Conservation (phyloP, 192 early-diverging fungal species). For the Coemansia sp. region DNA sequence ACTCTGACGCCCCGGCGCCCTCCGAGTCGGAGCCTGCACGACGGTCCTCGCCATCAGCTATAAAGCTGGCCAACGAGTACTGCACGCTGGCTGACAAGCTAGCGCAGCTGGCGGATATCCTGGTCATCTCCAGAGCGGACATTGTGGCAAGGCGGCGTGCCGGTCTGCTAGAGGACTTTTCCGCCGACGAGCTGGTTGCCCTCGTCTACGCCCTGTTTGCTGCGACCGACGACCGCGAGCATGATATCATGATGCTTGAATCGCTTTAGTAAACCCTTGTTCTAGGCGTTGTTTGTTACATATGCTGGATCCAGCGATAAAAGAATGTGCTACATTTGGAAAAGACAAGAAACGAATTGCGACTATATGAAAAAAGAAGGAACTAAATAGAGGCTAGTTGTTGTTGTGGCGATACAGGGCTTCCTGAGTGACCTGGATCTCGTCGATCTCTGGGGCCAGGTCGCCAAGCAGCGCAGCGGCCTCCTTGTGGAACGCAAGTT, state of each 20-base stretch:
- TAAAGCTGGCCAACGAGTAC: conserved; percentile 20
- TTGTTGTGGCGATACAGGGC: conserved; percentile 71
- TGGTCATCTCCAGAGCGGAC: conserved; percentile 42
- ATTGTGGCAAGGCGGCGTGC: conserved; percentile 47
- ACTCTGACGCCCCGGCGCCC: not conserved
- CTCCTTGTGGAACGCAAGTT: conserved; percentile 85
- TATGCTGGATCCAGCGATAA: not conserved
- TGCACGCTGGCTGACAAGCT: conserved; percentile 19
- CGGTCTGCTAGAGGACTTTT: conserved; percentile 30
- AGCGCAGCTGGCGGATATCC: conserved; percentile 41
- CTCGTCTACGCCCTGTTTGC: conserved; percentile 41
- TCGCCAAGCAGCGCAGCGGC: conserved; percentile 69
- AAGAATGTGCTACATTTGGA: no score
- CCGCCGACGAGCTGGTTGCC: conserved; percentile 24
- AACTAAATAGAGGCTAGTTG: conserved; percentile 17
- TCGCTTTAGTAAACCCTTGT: conserved; percentile 2
- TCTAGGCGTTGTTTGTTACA: not conserved
- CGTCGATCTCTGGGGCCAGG: conserved; percentile 90
- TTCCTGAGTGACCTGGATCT: conserved; percentile 93
- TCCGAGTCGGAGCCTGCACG: not conserved
- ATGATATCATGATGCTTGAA: conserved; percentile 26
- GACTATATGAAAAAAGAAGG: no score
- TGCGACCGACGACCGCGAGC: conserved; percentile 29
- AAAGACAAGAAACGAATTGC: not conserved
- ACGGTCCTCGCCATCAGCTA: not conserved